These are phyloP conservation scores for Golubevia pallescens DNA, from an alignment of 1,284 basidiomycete species.

Conservation along the genomic window DNA sequence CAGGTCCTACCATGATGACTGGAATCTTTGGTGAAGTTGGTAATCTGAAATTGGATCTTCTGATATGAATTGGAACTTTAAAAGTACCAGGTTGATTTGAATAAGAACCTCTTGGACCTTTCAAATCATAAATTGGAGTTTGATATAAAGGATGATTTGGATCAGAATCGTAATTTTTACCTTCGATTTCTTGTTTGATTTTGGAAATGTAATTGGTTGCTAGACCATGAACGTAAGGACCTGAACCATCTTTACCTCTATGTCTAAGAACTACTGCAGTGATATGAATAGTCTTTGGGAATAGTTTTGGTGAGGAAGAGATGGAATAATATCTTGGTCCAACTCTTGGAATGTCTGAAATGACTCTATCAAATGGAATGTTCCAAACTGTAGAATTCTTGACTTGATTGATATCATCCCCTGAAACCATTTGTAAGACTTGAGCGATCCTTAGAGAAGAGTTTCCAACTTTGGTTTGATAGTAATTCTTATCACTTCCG, in stretches of 20 bases:
- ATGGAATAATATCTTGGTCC: constrained; percentile 98
- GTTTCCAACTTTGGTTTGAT: constrained; percentile 75
- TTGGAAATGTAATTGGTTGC: constrained; percentile 58
- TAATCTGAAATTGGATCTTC: constrained; percentile 92
- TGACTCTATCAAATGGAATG: constrained; percentile 96
- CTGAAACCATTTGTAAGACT: constrained; percentile 82
- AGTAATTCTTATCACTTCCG: constrained; percentile 85
- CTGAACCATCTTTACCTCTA: constrained; percentile 18
- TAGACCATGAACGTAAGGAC: constrained; percentile 47
- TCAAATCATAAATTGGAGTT: constrained; percentile 79
- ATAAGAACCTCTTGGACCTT: constrained; percentile 87
- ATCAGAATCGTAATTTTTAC: neutral
- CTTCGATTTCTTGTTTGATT: constrained; percentile 13
- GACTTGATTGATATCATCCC: constrained; percentile 74
- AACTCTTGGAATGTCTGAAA: constrained; percentile 88
- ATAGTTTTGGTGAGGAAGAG: constrained; percentile 90
- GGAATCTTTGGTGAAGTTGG: constrained; percentile 97
- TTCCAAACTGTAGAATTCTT: constrained; percentile 81
- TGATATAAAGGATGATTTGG: too few species aligned
- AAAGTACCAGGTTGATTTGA: constrained; percentile 71
- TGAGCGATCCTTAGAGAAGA: constrained; percentile 89
- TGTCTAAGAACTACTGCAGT: constrained; percentile 79
- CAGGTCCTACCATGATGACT: constrained; percentile 97
- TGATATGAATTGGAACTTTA: constrained; percentile 90
- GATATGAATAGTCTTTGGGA: constrained; percentile 86